Conservation (phyloP, 2,329 filamentous ascomycete species). For the Cercospora zeina region DNA sequence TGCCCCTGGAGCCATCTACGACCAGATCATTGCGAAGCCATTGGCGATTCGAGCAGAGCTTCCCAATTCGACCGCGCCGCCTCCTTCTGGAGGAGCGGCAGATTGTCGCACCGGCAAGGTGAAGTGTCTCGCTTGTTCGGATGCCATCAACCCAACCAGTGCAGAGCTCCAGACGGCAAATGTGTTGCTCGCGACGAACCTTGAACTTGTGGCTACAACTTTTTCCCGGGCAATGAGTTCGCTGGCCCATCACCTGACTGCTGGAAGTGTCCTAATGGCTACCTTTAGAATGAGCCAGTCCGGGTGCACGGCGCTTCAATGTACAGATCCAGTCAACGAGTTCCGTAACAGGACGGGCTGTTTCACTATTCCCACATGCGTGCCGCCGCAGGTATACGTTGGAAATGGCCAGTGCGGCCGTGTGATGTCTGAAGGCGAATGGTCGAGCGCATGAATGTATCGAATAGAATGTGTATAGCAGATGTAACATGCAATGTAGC, state of each 20-base stretch:
- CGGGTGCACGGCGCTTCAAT: not conserved
- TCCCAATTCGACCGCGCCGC: not conserved
- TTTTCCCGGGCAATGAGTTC: constrained; percentile 1
- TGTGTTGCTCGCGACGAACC: constrained; percentile 7
- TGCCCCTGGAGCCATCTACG: not conserved
- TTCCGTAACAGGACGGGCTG: constrained; percentile 2
- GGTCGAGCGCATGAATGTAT: not conserved
- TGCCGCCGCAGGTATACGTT: constrained; percentile 4
- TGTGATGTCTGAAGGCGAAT: not conserved
- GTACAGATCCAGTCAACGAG: constrained; percentile 1
- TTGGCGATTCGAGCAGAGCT: not conserved
- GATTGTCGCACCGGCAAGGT: not conserved
- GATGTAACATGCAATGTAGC: too few relatives aligned
- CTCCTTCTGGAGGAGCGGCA: not conserved
- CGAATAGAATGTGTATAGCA: too few relatives aligned
- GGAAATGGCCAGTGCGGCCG: not conserved
- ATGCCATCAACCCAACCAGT: constrained; percentile 4
- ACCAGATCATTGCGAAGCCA: constrained; percentile 5
- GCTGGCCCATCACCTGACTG: constrained; percentile 3
- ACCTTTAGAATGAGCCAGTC: not conserved
- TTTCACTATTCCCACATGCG: not conserved
- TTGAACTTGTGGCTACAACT: constrained; percentile 8
- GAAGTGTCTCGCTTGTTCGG: constrained; percentile 2
- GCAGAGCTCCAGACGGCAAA: not conserved
- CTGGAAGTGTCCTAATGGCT: constrained; percentile 5